phyloP scores from a whole-genome alignment of 2,329 filamentous ascomycete genomes.

The Ophiostoma tasmaniense region DNA sequence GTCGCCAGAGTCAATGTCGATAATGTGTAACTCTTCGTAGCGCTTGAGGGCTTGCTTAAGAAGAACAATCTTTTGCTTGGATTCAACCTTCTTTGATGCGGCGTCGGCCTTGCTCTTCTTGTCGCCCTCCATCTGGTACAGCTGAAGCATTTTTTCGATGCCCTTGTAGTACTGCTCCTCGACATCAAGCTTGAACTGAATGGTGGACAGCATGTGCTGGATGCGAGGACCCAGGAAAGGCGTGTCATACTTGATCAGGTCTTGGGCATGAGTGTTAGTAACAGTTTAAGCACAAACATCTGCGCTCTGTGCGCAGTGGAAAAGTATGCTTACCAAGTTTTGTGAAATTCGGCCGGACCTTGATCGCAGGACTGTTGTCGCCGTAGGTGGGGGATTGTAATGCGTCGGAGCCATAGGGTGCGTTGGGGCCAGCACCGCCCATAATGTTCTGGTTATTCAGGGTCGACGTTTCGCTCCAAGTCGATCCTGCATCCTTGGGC shows the following conservation, averaged over 20 bases:
- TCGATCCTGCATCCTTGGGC: slow-evolving; percentile 56
- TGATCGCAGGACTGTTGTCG: slow-evolving; percentile 43
- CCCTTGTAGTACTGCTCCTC: slow-evolving; percentile 98
- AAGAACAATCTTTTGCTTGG: slow-evolving; percentile 94
- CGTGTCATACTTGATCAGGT: slow-evolving; percentile 97
- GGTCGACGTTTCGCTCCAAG: slow-evolving; percentile 43
- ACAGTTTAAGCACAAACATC: neutral
- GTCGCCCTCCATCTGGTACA: slow-evolving; percentile 96
- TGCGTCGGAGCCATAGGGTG: slow-evolving; percentile 9
- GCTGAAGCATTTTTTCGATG: slow-evolving; percentile 97
- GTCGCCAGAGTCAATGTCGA: slow-evolving; percentile 77
- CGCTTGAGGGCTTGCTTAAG: slow-evolving; percentile 91
- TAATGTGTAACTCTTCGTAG: slow-evolving; percentile 95
- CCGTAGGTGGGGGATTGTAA: slow-evolving; percentile 11
- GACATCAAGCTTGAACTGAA: slow-evolving; percentile 97
- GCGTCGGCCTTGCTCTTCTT: slow-evolving; percentile 92
- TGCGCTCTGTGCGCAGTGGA: neutral
- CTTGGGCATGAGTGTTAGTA: slow-evolving; percentile 36
- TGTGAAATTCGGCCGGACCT: slow-evolving; percentile 80
- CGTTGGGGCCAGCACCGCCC: slow-evolving; percentile 33
- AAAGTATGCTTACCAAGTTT: slow-evolving; percentile 68
- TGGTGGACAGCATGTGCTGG: slow-evolving; percentile 96
- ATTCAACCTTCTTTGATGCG: slow-evolving; percentile 81
- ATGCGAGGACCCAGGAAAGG: slow-evolving; percentile 92
- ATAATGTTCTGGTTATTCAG: slow-evolving; percentile 46